Base-by-base conservation (phyloP, 2,329 filamentous ascomycete genomes). In the Aspergillus unguis region DNA sequence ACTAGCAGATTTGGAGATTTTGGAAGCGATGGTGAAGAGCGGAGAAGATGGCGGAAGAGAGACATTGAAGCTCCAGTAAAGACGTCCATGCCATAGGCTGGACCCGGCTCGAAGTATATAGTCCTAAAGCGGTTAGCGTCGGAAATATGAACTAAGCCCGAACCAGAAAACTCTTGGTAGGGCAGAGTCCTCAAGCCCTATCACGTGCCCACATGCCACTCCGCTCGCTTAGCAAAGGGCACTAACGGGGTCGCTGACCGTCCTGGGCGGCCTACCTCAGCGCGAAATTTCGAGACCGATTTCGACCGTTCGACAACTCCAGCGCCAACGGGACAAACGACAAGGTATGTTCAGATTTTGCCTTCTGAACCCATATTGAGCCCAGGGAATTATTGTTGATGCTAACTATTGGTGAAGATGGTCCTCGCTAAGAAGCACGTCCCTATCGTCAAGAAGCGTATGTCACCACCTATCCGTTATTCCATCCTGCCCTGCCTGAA, bases 391-490 rank as follows among this genome's bases (percentile, higher is more conserved):
- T 35, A 10, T 45, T 11, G 23, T 42, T 48, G 46, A 49, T 43
- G 33, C 52, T 49, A 43, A 43, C 40, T 54, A 47, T 58, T 54
- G 47, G 55, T 64, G 42, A 62, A 65, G 92, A 97, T 97, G 94
- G 91, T 92, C 85, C 85, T 92, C 87, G 89, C 92, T 80, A 95
- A 95, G 89, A 95, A 95, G 85, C 94, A 97, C 81, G 86, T 97
- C 76, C 87, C 92, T 74, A 99, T 99, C 85, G 90, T 99, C 76
- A 99, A 99, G 90, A 99, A 99, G 91, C 91, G 91, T 95, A 92
- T 75, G 90, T 91, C 50, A 35, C 46, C 44, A 47, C 48, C 48
- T 40, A 43, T 17, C 33, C 40, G 17, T 26, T 31, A 40, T 26
- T 51, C 47, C 41, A 44, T 35, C 41, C 29, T 48, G 35, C 31